These are phyloP conservation scores for Trebouxia sp. DNA, from an alignment of 139 green algal species.

Conservation along the genomic window DNA sequence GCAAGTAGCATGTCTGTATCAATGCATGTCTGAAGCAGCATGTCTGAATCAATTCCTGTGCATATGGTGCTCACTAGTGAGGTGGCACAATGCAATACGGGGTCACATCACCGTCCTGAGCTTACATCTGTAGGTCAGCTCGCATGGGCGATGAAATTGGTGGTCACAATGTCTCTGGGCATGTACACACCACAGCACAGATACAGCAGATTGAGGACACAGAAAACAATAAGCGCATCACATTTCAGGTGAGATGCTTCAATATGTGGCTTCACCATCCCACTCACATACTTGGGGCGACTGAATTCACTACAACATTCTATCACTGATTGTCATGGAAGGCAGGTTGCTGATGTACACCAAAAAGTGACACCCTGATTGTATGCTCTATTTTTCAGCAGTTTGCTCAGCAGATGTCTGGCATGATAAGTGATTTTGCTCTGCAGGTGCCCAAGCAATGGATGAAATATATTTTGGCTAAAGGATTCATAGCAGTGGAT, in stretches of 20 bases:
- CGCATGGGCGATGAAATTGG: conserved; percentile 93
- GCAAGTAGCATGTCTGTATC: too few species aligned
- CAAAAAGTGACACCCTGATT: background rate
- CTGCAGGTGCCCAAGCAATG: conserved; percentile 51
- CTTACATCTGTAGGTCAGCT: conserved; percentile 42
- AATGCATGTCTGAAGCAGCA: background rate
- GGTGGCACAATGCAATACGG: too few species aligned
- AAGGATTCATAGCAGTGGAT: conserved; percentile 94
- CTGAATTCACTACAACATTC: too few species aligned
- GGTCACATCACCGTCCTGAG: background rate
- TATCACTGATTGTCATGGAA: too few species aligned
- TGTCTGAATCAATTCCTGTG: background rate
- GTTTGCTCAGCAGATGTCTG: background rate
- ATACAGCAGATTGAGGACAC: conserved; percentile 57
- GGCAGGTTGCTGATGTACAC: background rate
- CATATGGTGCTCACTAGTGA: too few species aligned
- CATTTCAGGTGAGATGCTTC: conserved; percentile 55
- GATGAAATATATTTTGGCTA: conserved; percentile 95
- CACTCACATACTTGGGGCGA: conserved; percentile 10
- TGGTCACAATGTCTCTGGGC: conserved; percentile 90
- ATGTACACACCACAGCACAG: conserved; percentile 80
- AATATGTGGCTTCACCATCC: background rate
- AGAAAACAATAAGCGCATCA: conserved; percentile 78
- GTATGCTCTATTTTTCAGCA: background rate
- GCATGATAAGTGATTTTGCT: background rate